Percentiles rank a stretch among this genome's conserved stretches.
Evolutionary conservation across 2,329 filamentous ascomycete genomes (phyloP).

Genomic region (Beauveria sp.): DNA sequence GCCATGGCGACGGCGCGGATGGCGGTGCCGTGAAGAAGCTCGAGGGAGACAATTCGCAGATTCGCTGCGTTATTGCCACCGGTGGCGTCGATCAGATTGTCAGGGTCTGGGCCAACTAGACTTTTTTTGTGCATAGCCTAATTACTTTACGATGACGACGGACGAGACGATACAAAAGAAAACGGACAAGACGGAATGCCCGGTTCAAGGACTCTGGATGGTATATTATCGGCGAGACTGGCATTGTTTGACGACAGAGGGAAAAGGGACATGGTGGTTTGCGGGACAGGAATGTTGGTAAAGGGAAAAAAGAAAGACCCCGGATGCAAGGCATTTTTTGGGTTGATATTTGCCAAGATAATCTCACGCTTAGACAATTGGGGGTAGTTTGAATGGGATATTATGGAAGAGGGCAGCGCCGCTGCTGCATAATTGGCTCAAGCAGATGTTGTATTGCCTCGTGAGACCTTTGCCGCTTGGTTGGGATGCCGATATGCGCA

Average conservation of each 20-base stretch:
- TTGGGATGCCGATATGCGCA: too few relatives aligned
- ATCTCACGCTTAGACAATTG: constrained; percentile 9
- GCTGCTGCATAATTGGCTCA: not conserved
- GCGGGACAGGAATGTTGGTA: not conserved
- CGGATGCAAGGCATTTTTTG: constrained; percentile 1
- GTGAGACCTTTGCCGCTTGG: not conserved
- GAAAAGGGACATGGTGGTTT: not conserved
- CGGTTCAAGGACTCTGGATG: not conserved
- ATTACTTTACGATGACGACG: not conserved
- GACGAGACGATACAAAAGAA: not conserved
- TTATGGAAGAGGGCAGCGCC: not conserved
- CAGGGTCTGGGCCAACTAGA: constrained; percentile 61
- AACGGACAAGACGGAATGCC: too few relatives aligned
- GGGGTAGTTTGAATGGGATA: constrained; percentile 8
- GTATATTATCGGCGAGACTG: not conserved
- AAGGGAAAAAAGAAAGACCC: not conserved
- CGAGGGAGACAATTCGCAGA: constrained; percentile 46
- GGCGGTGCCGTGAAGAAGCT: constrained; percentile 41
- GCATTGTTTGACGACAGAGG: not conserved
- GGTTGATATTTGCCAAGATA: constrained; percentile 12
- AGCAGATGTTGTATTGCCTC: not conserved
- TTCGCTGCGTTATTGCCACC: constrained; percentile 77
- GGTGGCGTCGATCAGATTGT: constrained; percentile 76
- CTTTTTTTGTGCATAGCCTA: not conserved
- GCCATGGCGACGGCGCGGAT: constrained; percentile 23